Evolutionary conservation across 768 basidiomycete genomes (phyloP), one percentile per base, ranked within the genome.

Genomic region (Boletus tylopilopsis): DNA sequence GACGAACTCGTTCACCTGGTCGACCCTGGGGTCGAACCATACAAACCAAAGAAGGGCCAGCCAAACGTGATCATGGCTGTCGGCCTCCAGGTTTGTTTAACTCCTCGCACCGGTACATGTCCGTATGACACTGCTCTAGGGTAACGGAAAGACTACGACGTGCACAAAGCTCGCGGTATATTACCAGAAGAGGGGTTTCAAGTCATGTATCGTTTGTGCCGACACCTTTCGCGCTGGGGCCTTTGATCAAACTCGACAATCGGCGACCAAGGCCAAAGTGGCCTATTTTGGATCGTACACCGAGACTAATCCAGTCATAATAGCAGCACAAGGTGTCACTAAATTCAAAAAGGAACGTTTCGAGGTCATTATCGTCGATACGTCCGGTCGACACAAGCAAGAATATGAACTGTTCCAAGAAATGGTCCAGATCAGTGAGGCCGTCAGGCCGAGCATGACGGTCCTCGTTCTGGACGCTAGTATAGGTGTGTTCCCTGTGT

Each of bases 161-260:
- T 99, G 96, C 70, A 99, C 96, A 10, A 99, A 98, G 63, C 84
- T 99, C 34, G 96, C 96, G 0, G 95, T 95, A 1, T 87, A 98
- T 71, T 98, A 97, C 67, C 94, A 95, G 67, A 89, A 90, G 63
- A 85, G 94, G 56, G 96, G 96, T 7, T 90, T 97, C 78, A 94
- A 95, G 68, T 89, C 94, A 12, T 91, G 87, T 53, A 94, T 99
- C 46, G 95, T 99, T 57, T 99, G 96, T 62, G 96, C 96, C 19
- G 96, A 99, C 69, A 99, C 96, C 0, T 99, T 99, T 76, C 90
- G 96, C 72, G 96, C 96, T 4, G 96, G 96, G 44, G 96, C 96
- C 32, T 99, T 99, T 70, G 96, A 99, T 71, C 96, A 99, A 68
- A 92, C 96, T 11, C 86, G 96, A 64, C 96, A 99, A 73, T 97